Evolutionary conservation across 2,329 filamentous ascomycete species (phyloP).

Genomic region (Scedosporium aurantiacum): DNA sequence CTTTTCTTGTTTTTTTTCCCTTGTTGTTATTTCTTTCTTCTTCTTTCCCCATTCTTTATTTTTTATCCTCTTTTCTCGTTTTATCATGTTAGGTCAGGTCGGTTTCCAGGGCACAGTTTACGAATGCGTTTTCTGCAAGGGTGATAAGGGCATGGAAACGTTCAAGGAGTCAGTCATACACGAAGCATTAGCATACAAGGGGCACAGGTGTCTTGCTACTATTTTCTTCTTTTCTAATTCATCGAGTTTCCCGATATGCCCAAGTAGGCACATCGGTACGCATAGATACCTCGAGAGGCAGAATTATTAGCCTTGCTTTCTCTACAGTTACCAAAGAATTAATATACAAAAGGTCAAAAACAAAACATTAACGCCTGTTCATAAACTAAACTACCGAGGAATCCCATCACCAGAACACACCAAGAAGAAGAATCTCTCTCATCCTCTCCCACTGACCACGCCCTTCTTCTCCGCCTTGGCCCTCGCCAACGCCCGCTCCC

Average conservation of each 20-base stretch:
- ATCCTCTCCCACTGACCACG: not conserved
- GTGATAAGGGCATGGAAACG: not conserved
- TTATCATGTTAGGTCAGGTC: not conserved
- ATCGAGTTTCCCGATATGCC: not conserved
- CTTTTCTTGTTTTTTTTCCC: not conserved
- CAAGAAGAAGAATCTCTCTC: not conserved
- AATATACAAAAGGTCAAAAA: too few species aligned
- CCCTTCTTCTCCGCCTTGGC: constrained; percentile 4
- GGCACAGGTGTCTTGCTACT: not conserved
- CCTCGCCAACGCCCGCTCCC: constrained; percentile 2
- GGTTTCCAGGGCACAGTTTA: not conserved
- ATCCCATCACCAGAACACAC: too few species aligned
- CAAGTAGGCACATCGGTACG: not conserved
- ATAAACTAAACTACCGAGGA: not conserved
- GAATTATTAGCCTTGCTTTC: too few species aligned
- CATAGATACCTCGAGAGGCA: not conserved
- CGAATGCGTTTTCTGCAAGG: not conserved
- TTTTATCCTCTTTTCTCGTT: not conserved
- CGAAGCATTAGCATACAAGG: not conserved
- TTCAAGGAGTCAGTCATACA: not conserved
- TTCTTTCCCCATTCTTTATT: not conserved
- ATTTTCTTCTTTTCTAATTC: not conserved
- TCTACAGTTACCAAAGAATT: too few species aligned
- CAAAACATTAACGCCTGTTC: not conserved
- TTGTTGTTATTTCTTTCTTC: not conserved